Base-by-base conservation (phyloP, 441 rosid species). In the Bruguiera hainesii region DNA sequence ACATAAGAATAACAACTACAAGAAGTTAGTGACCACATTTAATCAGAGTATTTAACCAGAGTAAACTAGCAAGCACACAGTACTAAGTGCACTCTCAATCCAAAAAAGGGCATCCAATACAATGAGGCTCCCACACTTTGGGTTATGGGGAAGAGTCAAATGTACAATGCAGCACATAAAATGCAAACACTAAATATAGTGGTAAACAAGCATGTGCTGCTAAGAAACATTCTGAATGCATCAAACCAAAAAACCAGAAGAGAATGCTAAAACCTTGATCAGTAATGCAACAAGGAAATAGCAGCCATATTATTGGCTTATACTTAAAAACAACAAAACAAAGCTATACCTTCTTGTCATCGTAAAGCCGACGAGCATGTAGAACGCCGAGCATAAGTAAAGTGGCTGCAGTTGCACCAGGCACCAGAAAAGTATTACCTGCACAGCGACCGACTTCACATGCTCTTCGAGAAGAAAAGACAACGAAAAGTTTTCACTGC, bases 341-440 rank as follows among this genome's bases (percentile, higher is more conserved):
- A 53, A 53, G 19, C 16, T 33, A 19, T 69, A 90, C 99, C 91
- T 95, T 95, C 81, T 84, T 90, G 73, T 91, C 99, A 58, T 82
- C 86, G 59, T 92, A 95, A 29, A 95, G 82, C 13, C 97, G 88
- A 30, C 98, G 95, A 49, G 91, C 97, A 64, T 92, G 99, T 67
- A 95, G 98, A 55, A 84, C 96, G 49, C 97, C 98, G 52, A 95
- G 96, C 99, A 95, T 95, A 68, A 95, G 91, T 6, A 92, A 72
- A 63, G 96, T 90, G 35, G 99, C 98, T 42, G 80, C 81, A 19
- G 98, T 95, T 51, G 99, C 99, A 56, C 97, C 95, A 6, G 98
- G 96, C 65, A 95, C 61, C 74, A 90, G 77, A 77, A 86, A 87
- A 59, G 71, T 64, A 73, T 83, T 89, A 65, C 96, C 99, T 91